Evolutionary conservation across 176 grass and related monocot species (phyloP), one percentile per base, ranked within the genome.

Genomic region (Aegilops tauschii): DNA sequence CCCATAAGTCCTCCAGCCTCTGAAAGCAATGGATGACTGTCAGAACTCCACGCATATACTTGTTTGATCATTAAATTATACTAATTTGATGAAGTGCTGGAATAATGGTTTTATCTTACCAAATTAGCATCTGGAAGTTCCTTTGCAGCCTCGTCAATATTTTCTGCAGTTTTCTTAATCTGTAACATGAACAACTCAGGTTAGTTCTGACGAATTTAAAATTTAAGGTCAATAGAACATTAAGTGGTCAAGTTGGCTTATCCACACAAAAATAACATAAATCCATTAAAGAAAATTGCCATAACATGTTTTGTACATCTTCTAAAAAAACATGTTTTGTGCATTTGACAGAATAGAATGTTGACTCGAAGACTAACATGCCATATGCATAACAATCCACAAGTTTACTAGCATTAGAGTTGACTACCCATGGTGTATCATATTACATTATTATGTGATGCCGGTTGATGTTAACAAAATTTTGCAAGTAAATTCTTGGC

Each of bases 111-210:
- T 35, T 61, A 30, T 78, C 81, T 80, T 86, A 98, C 96, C 90
- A 90, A 86, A 89, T 98, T 96, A 83, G 92, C 93, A 98, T 98
- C 96, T 29, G 92, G 96, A 85, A 98, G 96, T 90, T 98, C 96
- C 65, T 94, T 98, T 31, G 91, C 88, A 77, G 93, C 96, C 77
- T 94, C 84, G 25, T 94, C 91, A 89, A 98, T 91, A 94, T 96
- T 94, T 29, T 89, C 84, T 82, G 96, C 96, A 61, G 93, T 98
- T 90, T 95, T 89, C 89, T 98, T 98, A 84, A 95, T 87, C 96
- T 95, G 72, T 61, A 31, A 63, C 32, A 79, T 78, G 21, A 45
- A 84, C 3, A 83, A 59, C 76, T 68, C 59, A 68, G 16, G 39
- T 86, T 71, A 69, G 45, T 37, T 28, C 5, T 69, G 13, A 67